These are phyloP conservation scores for Circinella minor DNA, from an alignment of 371 early-diverging fungal genomes.

Conservation along the genomic window DNA sequence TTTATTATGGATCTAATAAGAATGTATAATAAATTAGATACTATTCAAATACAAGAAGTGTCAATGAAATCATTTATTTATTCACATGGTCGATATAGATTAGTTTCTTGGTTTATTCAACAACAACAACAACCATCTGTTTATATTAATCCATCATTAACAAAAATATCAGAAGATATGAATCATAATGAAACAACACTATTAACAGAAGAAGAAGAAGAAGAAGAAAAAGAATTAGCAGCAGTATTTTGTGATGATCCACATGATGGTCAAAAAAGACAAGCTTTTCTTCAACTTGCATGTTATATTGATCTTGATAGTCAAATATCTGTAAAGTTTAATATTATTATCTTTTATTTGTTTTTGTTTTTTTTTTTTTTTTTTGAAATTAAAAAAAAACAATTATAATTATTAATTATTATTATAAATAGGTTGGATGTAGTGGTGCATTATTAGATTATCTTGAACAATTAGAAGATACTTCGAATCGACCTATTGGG, in stretches of 20 bases:
- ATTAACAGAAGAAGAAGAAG: background rate
- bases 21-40: background rate
- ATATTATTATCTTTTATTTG: no score
- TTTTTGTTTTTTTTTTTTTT: no score
- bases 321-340: constrained; percentile 28
- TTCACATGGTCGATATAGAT: constrained; percentile 45
- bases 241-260: constrained; percentile 2
- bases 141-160: no score
- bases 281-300: constrained; percentile 57
- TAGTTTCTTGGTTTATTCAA: constrained; percentile 28
- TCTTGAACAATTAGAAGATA: constrained; percentile 36
- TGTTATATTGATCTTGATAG: constrained; percentile 58
- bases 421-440: constrained; percentile 58
- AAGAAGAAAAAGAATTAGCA: background rate
- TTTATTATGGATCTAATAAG: no score
- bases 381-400: no score
- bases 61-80: constrained; percentile 60
- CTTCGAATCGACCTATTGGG: constrained; percentile 20
- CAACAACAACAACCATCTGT: background rate
- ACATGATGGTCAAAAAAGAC: constrained; percentile 40
- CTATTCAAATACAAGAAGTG: constrained; percentile 41
- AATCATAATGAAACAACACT: no score
- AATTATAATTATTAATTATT: background rate
- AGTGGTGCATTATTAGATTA: constrained; percentile 66
- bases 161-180: no score